Percentiles rank a stretch among this genome's conserved stretches.
Conservation (phyloP, 2,329 filamentous ascomycete species). For the Penicillium rolfsii region DNA sequence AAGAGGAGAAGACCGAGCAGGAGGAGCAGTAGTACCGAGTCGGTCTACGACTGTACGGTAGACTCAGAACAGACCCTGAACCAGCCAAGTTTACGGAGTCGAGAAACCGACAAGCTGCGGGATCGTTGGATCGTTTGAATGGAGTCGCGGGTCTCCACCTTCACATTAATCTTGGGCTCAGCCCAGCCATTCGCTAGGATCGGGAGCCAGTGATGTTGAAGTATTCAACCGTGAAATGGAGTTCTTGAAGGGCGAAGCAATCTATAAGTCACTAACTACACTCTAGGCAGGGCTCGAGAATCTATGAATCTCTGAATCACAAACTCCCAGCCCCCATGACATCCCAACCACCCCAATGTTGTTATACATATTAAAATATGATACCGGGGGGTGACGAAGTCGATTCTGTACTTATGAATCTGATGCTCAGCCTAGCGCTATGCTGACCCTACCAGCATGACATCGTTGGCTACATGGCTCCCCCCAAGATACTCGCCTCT, state of each 20-base stretch:
- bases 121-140: background rate
- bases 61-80: background rate
- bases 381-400: too few relatives aligned
- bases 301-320: background rate
- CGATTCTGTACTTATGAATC: background rate
- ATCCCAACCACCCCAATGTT: background rate
- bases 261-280: background rate
- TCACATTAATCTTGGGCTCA: background rate
- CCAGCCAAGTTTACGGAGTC: background rate
- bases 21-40: too few relatives aligned
- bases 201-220: too few relatives aligned
- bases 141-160: background rate
- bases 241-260: background rate
- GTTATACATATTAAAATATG: too few relatives aligned
- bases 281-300: too few relatives aligned
- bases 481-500: conserved; percentile 6
- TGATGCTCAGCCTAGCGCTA: background rate
- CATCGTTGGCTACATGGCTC: conserved; percentile 3
- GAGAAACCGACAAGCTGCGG: background rate
- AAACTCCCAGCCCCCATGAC: background rate
- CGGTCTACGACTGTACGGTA: background rate
- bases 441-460: background rate
- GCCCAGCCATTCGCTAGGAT: background rate
- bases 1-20: background rate
- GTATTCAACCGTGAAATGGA: background rate